Conservation (phyloP, 2,329 filamentous ascomycete genomes). For the Aspergillus sp. region DNA sequence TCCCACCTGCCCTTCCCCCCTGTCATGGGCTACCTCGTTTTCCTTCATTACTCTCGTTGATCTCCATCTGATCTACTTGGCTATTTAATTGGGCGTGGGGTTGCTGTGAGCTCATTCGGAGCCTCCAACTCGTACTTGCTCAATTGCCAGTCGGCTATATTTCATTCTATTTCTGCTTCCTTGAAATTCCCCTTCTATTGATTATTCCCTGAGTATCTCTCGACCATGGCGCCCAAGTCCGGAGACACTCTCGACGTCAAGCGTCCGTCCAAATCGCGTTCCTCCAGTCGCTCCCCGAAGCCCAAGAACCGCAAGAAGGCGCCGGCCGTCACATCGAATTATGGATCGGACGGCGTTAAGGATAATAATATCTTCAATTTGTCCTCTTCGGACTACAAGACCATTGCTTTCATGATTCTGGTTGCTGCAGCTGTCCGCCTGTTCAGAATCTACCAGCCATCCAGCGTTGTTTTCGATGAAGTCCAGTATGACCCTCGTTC, state of each 20-base stretch:
- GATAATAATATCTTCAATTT: conserved; percentile 91
- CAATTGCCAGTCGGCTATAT: conserved; percentile 2
- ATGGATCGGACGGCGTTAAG: conserved; percentile 48
- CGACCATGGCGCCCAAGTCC: conserved; percentile 20
- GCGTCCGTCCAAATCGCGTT: conserved; percentile 26
- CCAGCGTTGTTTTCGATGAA: conserved; percentile 96
- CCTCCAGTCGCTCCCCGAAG: conserved; percentile 31
- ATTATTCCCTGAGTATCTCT: conserved; percentile 5
- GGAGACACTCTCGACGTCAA: conserved; percentile 29
- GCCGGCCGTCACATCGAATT: conserved; percentile 26
- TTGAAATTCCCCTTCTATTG: conserved; percentile 1
- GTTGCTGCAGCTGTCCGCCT: conserved; percentile 72
- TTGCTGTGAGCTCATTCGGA: conserved; percentile 7
- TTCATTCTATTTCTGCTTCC: conserved; percentile 8
- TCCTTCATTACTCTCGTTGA: conserved; percentile 30
- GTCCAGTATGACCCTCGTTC: conserved; percentile 66
- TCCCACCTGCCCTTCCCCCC: conserved; percentile 11
- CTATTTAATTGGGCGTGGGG: conserved; percentile 5
- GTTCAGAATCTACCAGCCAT: conserved; percentile 92
- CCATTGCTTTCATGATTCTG: conserved; percentile 62
- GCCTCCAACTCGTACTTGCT: conserved; percentile 7
- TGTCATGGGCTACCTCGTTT: conserved; percentile 27
- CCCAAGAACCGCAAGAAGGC: conserved; percentile 27
- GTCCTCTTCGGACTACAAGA: conserved; percentile 71
- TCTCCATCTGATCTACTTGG: conserved; percentile 5